Evolutionary conservation across 176 grass and related monocot species (phyloP).

Genomic region (Cenchrus purpureus): DNA sequence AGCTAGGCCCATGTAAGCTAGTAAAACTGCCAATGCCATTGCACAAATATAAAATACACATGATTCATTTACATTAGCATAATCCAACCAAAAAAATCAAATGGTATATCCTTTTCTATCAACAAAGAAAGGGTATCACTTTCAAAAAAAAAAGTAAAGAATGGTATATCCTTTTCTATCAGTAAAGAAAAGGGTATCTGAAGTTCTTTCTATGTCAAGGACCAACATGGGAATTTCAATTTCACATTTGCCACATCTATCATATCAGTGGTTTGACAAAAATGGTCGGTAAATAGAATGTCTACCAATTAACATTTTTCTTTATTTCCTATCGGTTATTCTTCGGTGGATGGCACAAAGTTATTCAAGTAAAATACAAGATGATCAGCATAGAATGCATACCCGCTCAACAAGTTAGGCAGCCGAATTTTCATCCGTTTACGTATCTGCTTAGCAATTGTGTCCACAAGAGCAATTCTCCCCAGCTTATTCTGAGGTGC

Average conservation of each 20-base stretch:
- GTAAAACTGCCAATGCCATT: background rate
- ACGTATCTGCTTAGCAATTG: slow-evolving; percentile 87
- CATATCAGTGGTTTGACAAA: background rate
- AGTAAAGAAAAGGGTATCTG: background rate
- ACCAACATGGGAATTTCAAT: background rate
- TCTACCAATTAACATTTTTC: background rate
- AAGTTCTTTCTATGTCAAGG: background rate
- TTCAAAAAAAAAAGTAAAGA: too few relatives aligned
- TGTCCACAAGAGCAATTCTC: slow-evolving; percentile 86
- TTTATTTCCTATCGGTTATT: background rate
- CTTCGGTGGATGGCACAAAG: background rate
- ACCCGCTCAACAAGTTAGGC: slow-evolving; percentile 78
- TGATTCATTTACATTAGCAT: slow-evolving; percentile 1
- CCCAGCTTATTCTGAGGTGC: slow-evolving; percentile 79
- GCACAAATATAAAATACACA: background rate
- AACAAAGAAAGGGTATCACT: background rate
- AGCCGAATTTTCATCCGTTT: slow-evolving; percentile 89
- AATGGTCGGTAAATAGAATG: background rate
- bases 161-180: too few relatives aligned
- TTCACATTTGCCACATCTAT: background rate
- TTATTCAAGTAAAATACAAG: background rate
- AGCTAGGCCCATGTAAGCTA: background rate
- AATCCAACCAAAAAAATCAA: background rate
- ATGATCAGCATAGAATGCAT: slow-evolving; percentile 20
- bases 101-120: background rate